Percentiles rank a stretch among this genome's conserved stretches.
Conservation (phyloP, 2,329 filamentous ascomycete species). For the Escovopsis sp. region DNA sequence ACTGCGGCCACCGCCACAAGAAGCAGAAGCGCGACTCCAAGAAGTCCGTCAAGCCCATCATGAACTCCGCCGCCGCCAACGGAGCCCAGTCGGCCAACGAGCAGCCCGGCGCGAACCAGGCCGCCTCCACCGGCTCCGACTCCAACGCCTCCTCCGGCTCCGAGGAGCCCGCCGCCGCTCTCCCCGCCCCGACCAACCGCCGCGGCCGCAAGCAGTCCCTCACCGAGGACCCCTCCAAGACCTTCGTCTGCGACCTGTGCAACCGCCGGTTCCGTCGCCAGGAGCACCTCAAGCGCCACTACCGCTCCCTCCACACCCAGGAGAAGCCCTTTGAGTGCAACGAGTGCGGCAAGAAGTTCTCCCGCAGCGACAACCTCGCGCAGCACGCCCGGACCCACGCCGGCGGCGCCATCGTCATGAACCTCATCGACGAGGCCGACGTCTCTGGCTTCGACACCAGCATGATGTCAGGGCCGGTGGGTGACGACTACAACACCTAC, state of each 20-base stretch:
- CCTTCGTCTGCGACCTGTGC: slow-evolving; percentile 92
- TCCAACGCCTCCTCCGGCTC: slow-evolving; percentile 27
- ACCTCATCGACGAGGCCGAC: slow-evolving; percentile 62
- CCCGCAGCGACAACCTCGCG: slow-evolving; percentile 88
- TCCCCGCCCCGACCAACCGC: slow-evolving; percentile 57
- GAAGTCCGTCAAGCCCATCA: slow-evolving; percentile 29
- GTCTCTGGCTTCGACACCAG: slow-evolving; percentile 26
- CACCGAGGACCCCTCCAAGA: slow-evolving; percentile 96
- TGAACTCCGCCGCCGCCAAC: slow-evolving; percentile 22
- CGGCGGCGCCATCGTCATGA: slow-evolving; percentile 80
- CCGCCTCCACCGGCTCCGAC: slow-evolving; percentile 23
- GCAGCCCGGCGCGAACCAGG: slow-evolving; percentile 22
- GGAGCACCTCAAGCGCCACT: slow-evolving; percentile 97
- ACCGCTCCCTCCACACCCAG: slow-evolving; percentile 92
- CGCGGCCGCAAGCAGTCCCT: slow-evolving; percentile 96
- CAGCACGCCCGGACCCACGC: slow-evolving; percentile 94
- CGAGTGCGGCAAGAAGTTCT: slow-evolving; percentile 99
- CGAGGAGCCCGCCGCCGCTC: slow-evolving; percentile 27
- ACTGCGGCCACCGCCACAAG: slow-evolving; percentile 40
- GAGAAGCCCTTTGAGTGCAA: slow-evolving; percentile 97
- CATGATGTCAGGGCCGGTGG: slow-evolving; percentile 28
- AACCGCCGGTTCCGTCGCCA: slow-evolving; percentile 94
- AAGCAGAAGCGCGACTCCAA: slow-evolving; percentile 38
- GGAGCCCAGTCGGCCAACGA: slow-evolving; percentile 20
- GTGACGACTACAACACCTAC: slow-evolving; percentile 51